Evolutionary conservation across 805 yeast genomes (phyloP).

Genomic region (Yarrowia sp.): DNA sequence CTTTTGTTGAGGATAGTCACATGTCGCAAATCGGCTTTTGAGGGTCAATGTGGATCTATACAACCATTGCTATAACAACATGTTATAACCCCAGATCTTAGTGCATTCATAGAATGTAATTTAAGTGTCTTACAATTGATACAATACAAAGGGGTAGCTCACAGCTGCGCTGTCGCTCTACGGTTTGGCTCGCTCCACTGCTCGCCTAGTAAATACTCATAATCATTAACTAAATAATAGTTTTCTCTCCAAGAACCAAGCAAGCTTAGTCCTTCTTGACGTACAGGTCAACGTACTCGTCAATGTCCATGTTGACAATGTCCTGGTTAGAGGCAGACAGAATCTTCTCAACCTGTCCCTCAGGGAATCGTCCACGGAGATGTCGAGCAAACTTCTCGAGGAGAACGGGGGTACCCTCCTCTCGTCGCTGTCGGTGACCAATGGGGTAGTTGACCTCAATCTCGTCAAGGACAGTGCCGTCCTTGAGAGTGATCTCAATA

Average conservation of each 20-base stretch:
- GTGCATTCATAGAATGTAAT: no score
- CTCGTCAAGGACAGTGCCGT: slow-evolving; percentile 54
- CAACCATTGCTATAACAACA: not conserved
- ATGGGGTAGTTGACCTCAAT: slow-evolving; percentile 56
- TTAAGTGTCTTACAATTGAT: no score
- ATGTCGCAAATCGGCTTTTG: no score
- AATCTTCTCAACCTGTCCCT: slow-evolving; percentile 43
- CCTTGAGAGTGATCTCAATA: slow-evolving; percentile 49
- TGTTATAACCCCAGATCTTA: no score
- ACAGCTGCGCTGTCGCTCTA: no score
- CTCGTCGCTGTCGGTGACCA: slow-evolving; percentile 58
- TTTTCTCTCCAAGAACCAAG: not conserved
- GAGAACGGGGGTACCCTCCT: slow-evolving; percentile 58
- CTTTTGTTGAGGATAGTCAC: no score
- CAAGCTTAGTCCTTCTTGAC: slow-evolving; percentile 33
- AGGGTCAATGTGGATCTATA: not conserved
- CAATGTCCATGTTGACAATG: slow-evolving; percentile 45
- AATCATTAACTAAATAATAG: not conserved
- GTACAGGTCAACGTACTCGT: slow-evolving; percentile 49
- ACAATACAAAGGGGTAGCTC: no score
- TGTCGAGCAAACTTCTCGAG: slow-evolving; percentile 53
- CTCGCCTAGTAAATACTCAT: not conserved
- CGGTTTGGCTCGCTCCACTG: no score
- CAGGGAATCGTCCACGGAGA: slow-evolving; percentile 47
- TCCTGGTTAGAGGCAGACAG: slow-evolving; percentile 39